Percentiles rank a stretch among this genome's conserved stretches.
phyloP scores from a whole-genome alignment of 2,329 filamentous ascomycete genomes.

The Verruconis gallopava region DNA sequence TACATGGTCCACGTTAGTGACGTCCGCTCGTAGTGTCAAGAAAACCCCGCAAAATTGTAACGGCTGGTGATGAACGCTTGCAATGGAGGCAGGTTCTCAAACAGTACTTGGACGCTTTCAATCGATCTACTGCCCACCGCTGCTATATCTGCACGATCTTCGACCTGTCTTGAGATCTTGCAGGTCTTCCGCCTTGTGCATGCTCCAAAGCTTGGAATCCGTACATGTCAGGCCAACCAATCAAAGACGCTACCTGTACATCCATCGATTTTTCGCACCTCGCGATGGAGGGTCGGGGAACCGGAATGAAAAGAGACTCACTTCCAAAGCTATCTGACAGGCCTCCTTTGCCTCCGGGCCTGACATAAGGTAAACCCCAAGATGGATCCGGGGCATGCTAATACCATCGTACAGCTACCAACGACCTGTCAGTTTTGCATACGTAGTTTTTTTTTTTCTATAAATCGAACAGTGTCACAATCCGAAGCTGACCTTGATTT shows the following conservation, averaged over 20 bases:
- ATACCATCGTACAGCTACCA: constrained; percentile 46
- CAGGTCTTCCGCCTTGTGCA: constrained; percentile 9
- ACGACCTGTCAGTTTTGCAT: background rate
- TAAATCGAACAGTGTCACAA: background rate
- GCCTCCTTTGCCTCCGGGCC: constrained; percentile 46
- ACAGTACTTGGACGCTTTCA: constrained; percentile 13
- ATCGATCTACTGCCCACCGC: no score
- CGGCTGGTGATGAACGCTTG: no score
- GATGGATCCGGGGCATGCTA: constrained; percentile 57
- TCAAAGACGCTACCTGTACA: constrained; percentile 3
- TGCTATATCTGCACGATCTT: background rate
- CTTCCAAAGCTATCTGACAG: constrained; percentile 44
- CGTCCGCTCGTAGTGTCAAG: background rate
- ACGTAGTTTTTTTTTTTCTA: no score
- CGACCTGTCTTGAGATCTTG: constrained; percentile 10
- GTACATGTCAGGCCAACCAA: background rate
- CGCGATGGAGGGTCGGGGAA: background rate
- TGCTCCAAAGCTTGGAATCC: background rate
- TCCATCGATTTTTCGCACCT: constrained; percentile 26
- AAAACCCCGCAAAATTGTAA: no score
- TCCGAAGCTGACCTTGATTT: constrained; percentile 24
- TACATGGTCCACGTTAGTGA: constrained; percentile 15
- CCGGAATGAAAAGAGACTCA: constrained; percentile 29
- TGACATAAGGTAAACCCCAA: constrained; percentile 61
- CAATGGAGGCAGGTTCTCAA: background rate